Evolutionary conservation across 139 green algal species (phyloP).

Genomic region (Chlorella ohadii): DNA sequence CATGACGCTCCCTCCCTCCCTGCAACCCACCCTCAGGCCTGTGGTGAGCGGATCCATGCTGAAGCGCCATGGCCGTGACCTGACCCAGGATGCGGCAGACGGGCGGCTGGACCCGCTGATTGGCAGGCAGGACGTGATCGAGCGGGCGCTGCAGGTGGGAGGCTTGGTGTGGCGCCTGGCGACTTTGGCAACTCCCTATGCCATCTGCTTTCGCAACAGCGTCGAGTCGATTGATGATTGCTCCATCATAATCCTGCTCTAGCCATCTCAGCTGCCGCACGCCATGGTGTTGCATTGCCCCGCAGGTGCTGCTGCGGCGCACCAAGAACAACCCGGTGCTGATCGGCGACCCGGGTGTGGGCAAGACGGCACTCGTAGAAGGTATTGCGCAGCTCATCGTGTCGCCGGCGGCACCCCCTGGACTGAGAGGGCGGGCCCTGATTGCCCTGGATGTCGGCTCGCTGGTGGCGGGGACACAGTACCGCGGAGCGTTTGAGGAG

Average conservation of each 20-base stretch:
- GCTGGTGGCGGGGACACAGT: conserved; percentile 89
- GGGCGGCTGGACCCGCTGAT: conserved; percentile 78
- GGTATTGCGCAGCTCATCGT: conserved; percentile 82
- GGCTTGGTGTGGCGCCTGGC: too few relatives aligned
- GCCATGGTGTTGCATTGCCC: too few relatives aligned
- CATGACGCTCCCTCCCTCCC: too few relatives aligned
- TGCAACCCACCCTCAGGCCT: not conserved
- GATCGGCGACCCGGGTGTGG: conserved; percentile 90
- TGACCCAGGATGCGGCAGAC: conserved; percentile 68
- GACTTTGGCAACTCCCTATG: too few relatives aligned
- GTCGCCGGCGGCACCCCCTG: not conserved
- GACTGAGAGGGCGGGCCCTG: conserved; percentile 70
- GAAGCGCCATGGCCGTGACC: conserved; percentile 69
- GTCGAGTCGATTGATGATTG: too few relatives aligned
- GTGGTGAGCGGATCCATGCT: conserved; percentile 38
- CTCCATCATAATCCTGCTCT: too few relatives aligned
- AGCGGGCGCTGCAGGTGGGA: conserved; percentile 58
- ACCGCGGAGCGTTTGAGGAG: conserved; percentile 67
- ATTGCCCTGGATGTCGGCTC: conserved; percentile 87
- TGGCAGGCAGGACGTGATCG: conserved; percentile 66
- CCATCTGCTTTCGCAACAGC: too few relatives aligned
- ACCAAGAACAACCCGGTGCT: conserved; percentile 95
- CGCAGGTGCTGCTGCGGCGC: conserved; percentile 86
- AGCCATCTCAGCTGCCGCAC: too few relatives aligned
- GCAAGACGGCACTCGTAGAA: conserved; percentile 89